Evolutionary conservation across 78 protist genomes (phyloP).

Genomic region (Blattamonas nauphoetae): DNA sequence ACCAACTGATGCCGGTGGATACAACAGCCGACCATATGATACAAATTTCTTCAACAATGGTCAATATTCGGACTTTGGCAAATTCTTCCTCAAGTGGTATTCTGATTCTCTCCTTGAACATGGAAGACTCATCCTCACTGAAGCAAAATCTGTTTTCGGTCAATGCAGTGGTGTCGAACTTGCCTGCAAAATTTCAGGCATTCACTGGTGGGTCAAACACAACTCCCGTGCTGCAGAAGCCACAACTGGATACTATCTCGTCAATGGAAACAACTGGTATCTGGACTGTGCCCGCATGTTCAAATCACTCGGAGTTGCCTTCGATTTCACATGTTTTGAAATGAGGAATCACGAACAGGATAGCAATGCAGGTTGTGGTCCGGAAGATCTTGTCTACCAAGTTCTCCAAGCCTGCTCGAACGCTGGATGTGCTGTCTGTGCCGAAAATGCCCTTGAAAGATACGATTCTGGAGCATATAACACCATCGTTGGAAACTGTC

Average conservation of each 20-base stretch:
- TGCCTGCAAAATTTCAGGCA: slow-evolving; percentile 69
- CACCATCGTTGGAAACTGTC: not conserved
- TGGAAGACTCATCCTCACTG: slow-evolving; percentile 29
- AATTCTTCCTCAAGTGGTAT: slow-evolving; percentile 75
- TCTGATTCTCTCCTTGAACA: slow-evolving; percentile 29
- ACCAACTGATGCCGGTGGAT: slow-evolving; percentile 64
- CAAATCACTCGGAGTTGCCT: not conserved
- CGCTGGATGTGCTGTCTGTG: slow-evolving; percentile 26
- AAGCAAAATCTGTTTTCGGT: slow-evolving; percentile 21
- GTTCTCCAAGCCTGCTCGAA: slow-evolving; percentile 11
- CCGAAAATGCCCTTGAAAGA: slow-evolving; percentile 33
- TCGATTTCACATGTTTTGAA: slow-evolving; percentile 46
- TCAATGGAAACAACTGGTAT: slow-evolving; percentile 26
- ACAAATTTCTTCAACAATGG: slow-evolving; percentile 51
- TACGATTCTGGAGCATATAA: not conserved
- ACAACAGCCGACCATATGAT: slow-evolving; percentile 42
- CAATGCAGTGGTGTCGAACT: slow-evolving; percentile 17
- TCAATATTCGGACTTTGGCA: slow-evolving; percentile 52
- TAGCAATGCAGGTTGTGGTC: not conserved
- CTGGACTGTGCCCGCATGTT: not conserved
- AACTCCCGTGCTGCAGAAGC: slow-evolving; percentile 69
- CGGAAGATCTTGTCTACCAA: slow-evolving; percentile 19
- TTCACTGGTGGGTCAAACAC: slow-evolving; percentile 72
- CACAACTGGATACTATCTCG: slow-evolving; percentile 72
- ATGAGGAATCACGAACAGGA: slow-evolving; percentile 13